Conservation (phyloP, 805 yeast species). For the Wickerhamiella hasegawae region DNA sequence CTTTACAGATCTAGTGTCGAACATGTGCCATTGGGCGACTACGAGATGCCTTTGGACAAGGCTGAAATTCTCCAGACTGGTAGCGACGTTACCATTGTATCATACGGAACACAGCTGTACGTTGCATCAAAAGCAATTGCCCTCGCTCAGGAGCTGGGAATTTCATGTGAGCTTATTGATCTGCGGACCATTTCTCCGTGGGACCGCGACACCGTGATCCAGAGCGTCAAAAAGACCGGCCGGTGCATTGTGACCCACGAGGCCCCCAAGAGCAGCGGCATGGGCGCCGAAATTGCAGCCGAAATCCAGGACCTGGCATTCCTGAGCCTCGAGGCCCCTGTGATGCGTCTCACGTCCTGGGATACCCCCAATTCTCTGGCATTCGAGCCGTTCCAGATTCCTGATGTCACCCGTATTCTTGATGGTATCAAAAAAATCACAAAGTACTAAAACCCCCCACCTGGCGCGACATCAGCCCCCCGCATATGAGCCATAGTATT, state of each 20-base stretch:
- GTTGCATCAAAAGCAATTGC: constrained; percentile 74
- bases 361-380: constrained; percentile 96
- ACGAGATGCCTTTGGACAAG: constrained; percentile 69
- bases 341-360: constrained; percentile 88
- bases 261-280: constrained; percentile 84
- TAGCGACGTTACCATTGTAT: constrained; percentile 61
- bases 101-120: constrained; percentile 73
- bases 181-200: constrained; percentile 85
- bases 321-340: constrained; percentile 85
- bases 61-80: constrained; percentile 80
- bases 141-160: constrained; percentile 58
- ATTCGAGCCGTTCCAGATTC: constrained; percentile 90
- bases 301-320: constrained; percentile 91
- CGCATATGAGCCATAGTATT: too few relatives aligned
- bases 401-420: constrained; percentile 36
- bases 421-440: constrained; percentile 17
- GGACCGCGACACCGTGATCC: constrained; percentile 66
- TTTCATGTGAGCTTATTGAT: constrained; percentile 73
- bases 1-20: constrained; percentile 76
- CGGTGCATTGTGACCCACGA: constrained; percentile 75
- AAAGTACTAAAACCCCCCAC: constrained; percentile 18
- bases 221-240: constrained; percentile 77
- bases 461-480: too few relatives aligned
- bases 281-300: constrained; percentile 88
- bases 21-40: constrained; percentile 69